Base-by-base conservation (phyloP, 2,329 filamentous ascomycete species). In the Neofusicoccum sp. region DNA sequence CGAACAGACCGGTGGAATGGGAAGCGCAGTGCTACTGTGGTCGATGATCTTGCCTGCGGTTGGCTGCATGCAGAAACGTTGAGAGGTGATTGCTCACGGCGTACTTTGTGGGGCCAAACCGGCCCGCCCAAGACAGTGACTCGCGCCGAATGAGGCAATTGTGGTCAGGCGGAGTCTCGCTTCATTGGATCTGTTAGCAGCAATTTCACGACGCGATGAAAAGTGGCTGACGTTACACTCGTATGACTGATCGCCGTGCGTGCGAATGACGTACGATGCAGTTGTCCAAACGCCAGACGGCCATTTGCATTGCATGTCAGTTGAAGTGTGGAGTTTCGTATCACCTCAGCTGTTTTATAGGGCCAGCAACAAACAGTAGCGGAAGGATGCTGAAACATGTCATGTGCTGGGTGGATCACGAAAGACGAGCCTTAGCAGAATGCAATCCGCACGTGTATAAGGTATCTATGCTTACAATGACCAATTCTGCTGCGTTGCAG, bases 391-490 rank as follows among this genome's bases (percentile, higher is more conserved):
- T 31, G 36, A 9, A 7, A 41, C 33, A 41, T 54, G 49, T 11
- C 11, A 41, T 16, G 34, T 20, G 7, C 28, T 56, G 51, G 28
- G 8, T 24, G n/a, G 28, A 33, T 3, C 28, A 56, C 51, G 20
- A 44, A 24, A 43, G 38, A 24, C 38, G 11, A 44, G 26, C 26
- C 51, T 56, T 56, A 56, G 51, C 51, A 40, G 34, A 56, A 24
- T 31, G 26, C 16, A 43, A 31, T 56, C 51, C 51, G 51, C 51
- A 33, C 38, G 51, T 56, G 51, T 56, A 43, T 56, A 33, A 54
- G 51, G 51, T 58, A 58, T 58, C 54, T 47, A 45, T 58, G 54
- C 54, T 58, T 58, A 58, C 54, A 58, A 58, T 45, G 53, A 58
- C 53, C 41, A 44, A 41, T 26, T 40, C 31, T 36, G 54, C 54